phyloP scores from a whole-genome alignment of 192 early-diverging fungal genomes.

The Allomyces javanicus region DNA sequence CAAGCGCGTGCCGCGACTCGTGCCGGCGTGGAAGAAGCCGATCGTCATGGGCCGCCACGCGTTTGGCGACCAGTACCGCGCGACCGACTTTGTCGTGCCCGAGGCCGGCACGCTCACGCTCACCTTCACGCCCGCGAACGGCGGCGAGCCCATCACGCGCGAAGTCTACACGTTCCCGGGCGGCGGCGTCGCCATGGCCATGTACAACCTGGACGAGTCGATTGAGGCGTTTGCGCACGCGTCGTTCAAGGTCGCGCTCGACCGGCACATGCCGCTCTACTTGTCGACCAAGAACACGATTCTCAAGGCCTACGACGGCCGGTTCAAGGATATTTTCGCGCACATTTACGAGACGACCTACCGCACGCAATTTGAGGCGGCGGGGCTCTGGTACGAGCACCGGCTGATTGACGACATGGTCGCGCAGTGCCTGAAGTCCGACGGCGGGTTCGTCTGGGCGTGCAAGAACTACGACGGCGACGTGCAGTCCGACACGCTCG shows the following conservation, averaged over 20 bases:
- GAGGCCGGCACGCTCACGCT: slow-evolving; percentile 82
- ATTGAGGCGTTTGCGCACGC: slow-evolving; percentile 81
- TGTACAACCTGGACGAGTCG: slow-evolving; percentile 87
- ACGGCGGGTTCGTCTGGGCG: slow-evolving; percentile 88
- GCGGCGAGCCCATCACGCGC: slow-evolving; percentile 30
- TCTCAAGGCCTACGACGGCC: slow-evolving; percentile 85
- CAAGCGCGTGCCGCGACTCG: slow-evolving; percentile 72
- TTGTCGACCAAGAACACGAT: slow-evolving; percentile 95
- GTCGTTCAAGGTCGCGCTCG: slow-evolving; percentile 83
- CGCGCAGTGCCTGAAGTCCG: slow-evolving; percentile 85
- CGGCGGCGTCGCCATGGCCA: slow-evolving; percentile 79
- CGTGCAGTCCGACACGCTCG: slow-evolving; percentile 86
- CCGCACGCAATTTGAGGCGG: slow-evolving; percentile 54
- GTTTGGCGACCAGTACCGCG: slow-evolving; percentile 94
- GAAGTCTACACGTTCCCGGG: slow-evolving; percentile 69
- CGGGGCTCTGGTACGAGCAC: slow-evolving; percentile 94
- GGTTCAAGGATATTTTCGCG: slow-evolving; percentile 95
- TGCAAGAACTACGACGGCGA: slow-evolving; percentile 93
- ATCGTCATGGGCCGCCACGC: slow-evolving; percentile 94
- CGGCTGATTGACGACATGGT: slow-evolving; percentile 97
- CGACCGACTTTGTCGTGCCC: slow-evolving; percentile 85
- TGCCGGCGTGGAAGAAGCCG: slow-evolving; percentile 85
- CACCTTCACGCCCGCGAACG: slow-evolving; percentile 68
- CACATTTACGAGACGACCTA: slow-evolving; percentile 73
- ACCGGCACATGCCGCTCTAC: slow-evolving; percentile 80